These are phyloP conservation scores for Alternaria gaisen DNA, from an alignment of 2,329 filamentous ascomycete genomes.

Conservation along the genomic window DNA sequence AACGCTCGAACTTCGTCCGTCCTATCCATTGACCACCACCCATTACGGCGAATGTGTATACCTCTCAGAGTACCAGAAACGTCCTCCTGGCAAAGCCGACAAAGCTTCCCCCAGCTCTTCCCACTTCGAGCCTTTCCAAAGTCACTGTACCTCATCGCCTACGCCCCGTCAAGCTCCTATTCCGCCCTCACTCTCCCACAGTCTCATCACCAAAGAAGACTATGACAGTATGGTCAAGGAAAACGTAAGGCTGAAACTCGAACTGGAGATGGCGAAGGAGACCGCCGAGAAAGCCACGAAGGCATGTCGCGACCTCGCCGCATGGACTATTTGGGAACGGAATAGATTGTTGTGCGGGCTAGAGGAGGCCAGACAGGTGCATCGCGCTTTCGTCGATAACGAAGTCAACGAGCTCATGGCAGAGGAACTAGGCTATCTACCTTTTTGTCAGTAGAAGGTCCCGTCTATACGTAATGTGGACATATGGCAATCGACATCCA, in stretches of 20 bases:
- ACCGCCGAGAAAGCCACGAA: neutral
- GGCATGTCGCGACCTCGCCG: constrained; percentile 4
- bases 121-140: neutral
- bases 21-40: neutral
- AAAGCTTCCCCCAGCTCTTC: neutral
- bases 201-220: neutral
- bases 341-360: neutral
- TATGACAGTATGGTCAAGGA: neutral
- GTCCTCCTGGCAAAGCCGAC: neutral
- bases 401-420: constrained; percentile 3
- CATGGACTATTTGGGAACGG: constrained; percentile 9
- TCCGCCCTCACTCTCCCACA: neutral
- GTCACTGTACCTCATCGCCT: neutral
- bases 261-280: neutral
- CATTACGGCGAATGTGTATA: neutral
- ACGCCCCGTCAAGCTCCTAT: neutral
- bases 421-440: neutral
- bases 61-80: neutral
- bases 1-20: neutral
- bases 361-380: neutral
- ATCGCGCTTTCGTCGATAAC: neutral
- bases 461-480: too few species aligned
- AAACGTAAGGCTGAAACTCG: neutral
- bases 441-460: neutral
- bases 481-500: too few species aligned